Evolutionary conservation across 2,329 filamentous ascomycete genomes (phyloP).

Genomic region (Incumbomyces lentus): DNA sequence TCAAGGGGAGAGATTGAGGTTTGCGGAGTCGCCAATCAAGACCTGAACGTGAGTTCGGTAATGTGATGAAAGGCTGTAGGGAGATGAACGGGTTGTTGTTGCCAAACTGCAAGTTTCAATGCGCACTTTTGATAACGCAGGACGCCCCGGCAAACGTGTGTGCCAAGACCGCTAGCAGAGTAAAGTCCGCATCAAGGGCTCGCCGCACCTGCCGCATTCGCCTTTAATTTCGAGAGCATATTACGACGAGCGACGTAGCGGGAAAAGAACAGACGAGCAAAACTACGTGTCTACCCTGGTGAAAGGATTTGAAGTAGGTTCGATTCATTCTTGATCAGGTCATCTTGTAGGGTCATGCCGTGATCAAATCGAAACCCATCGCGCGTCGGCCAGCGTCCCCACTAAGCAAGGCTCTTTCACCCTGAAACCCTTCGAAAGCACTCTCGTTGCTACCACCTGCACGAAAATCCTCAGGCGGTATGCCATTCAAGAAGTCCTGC

Average conservation of each 20-base stretch:
- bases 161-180: too few species aligned
- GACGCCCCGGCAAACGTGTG: too few species aligned
- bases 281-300: too few species aligned
- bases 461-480: slow-evolving; percentile 33
- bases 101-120: not conserved
- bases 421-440: slow-evolving; percentile 10
- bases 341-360: too few species aligned
- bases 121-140: too few species aligned
- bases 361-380: slow-evolving; percentile 14
- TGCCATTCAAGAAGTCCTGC: slow-evolving; percentile 41
- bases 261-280: too few species aligned
- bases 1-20: slow-evolving; percentile 10
- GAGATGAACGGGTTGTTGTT: not conserved
- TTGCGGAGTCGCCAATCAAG: slow-evolving; percentile 51
- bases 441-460: slow-evolving; percentile 8
- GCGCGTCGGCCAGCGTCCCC: slow-evolving; percentile 13
- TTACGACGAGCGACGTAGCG: too few species aligned
- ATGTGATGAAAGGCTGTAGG: slow-evolving; percentile 59
- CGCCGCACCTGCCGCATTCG: too few species aligned
- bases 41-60: slow-evolving; percentile 72
- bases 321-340: too few species aligned
- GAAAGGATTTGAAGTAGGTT: too few species aligned
- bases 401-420: slow-evolving; percentile 11
- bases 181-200: too few species aligned
- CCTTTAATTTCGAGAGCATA: too few species aligned